phyloP scores from a whole-genome alignment of 192 early-diverging fungal genomes.

The Backusella tuberculispora region DNA sequence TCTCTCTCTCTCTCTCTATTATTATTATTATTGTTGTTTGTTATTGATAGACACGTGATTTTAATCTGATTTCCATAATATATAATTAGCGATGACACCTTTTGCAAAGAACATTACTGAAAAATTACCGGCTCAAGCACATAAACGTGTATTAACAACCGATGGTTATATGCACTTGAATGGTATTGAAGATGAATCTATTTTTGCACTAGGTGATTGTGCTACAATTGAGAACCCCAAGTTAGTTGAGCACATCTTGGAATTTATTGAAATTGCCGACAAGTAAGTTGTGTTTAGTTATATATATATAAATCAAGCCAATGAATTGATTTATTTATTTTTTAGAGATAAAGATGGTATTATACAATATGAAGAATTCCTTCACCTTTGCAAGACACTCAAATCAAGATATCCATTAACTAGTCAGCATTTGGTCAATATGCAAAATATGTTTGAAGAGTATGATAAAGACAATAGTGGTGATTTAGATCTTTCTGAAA shows the following conservation, averaged over 20 bases:
- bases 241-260: slow-evolving; percentile 48
- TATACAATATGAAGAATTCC: slow-evolving; percentile 59
- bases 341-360: slow-evolving; percentile 47
- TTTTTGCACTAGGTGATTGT: slow-evolving; percentile 78
- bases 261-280: slow-evolving; percentile 53
- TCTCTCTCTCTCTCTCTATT: background rate
- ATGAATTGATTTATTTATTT: background rate
- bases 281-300: slow-evolving; percentile 13
- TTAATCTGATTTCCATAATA: background rate
- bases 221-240: slow-evolving; percentile 73
- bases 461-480: slow-evolving; percentile 58
- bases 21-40: background rate
- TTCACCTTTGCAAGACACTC: slow-evolving; percentile 43
- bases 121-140: slow-evolving; percentile 55
- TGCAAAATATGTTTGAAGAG: slow-evolving; percentile 47
- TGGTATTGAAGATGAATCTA: slow-evolving; percentile 50
- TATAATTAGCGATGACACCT: slow-evolving; percentile 50
- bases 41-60: background rate
- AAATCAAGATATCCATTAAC: slow-evolving; percentile 53
- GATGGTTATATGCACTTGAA: slow-evolving; percentile 60
- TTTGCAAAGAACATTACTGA: slow-evolving; percentile 53
- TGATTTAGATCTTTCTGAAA: slow-evolving; percentile 55
- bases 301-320: background rate
- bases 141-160: slow-evolving; percentile 63
- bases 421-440: slow-evolving; percentile 53